Evolutionary conservation across 163 green algal genomes (phyloP).

Genomic region (Chlamydomonas reinhardtii): DNA sequence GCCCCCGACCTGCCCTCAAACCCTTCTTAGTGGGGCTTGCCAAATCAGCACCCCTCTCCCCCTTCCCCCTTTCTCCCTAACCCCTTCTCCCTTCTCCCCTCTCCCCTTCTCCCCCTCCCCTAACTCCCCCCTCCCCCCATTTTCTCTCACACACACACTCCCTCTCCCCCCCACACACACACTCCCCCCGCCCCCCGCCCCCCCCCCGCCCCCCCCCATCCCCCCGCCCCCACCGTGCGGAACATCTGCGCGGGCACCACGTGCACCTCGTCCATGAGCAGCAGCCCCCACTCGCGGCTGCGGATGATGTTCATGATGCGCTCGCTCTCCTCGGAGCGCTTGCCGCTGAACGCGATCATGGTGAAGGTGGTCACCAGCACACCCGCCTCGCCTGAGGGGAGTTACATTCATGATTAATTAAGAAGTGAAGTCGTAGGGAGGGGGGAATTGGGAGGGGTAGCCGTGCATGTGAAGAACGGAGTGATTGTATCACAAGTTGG

Average conservation of each 20-base stretch:
- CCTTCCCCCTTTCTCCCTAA: not conserved
- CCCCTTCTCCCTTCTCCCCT: not conserved
- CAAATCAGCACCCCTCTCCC: too few relatives aligned
- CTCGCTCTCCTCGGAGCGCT: conserved; percentile 83
- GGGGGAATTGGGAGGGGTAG: not conserved
- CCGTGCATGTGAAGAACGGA: too few relatives aligned
- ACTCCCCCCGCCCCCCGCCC: too few relatives aligned
- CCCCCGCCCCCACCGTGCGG: conserved; percentile 74
- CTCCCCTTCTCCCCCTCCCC: too few relatives aligned
- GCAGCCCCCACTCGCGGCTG: conserved; percentile 94
- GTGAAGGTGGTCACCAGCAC: conserved; percentile 96
- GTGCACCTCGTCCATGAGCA: conserved; percentile 98
- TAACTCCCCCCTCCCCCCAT: too few relatives aligned
- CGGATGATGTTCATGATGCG: conserved; percentile 85
- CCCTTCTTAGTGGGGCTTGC: too few relatives aligned
- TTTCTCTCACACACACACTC: too few relatives aligned
- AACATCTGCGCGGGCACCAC: conserved; percentile 98
- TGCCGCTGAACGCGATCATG: conserved; percentile 93
- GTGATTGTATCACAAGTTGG: too few relatives aligned
- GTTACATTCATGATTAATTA: too few relatives aligned
- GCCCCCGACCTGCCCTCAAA: too few relatives aligned
- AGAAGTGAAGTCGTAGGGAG: too few relatives aligned
- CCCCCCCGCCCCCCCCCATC: not conserved
- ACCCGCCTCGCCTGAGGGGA: conserved; percentile 60
- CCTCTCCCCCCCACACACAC: too few relatives aligned